These are phyloP conservation scores for Colletotrichum sp. DNA, from an alignment of 2,329 filamentous ascomycete genomes.

Conservation along the genomic window DNA sequence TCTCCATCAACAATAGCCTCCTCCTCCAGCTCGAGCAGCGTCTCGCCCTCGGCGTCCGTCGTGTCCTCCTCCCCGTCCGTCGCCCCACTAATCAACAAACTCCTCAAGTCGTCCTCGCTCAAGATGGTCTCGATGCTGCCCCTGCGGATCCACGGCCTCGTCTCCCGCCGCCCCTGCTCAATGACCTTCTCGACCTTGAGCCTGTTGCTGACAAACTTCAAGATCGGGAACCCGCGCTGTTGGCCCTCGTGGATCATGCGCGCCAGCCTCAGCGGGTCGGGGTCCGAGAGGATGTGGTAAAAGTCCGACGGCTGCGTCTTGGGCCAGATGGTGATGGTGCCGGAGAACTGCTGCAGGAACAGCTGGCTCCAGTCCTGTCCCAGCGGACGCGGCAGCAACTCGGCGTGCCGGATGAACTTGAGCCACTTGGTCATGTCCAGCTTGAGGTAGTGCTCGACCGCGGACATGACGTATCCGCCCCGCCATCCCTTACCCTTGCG, in stretches of 20 bases:
- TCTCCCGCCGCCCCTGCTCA: slow-evolving; percentile 62
- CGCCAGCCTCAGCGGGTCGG: slow-evolving; percentile 73
- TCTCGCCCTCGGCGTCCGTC: slow-evolving; percentile 28
- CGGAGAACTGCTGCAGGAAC: slow-evolving; percentile 93
- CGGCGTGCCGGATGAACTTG: slow-evolving; percentile 89
- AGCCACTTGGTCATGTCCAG: slow-evolving; percentile 98
- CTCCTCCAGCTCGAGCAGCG: slow-evolving; percentile 28
- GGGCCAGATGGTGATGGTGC: slow-evolving; percentile 96
- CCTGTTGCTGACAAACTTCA: slow-evolving; percentile 89
- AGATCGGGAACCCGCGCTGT: slow-evolving; percentile 86
- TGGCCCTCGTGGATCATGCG: slow-evolving; percentile 91
- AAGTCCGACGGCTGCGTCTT: slow-evolving; percentile 81
- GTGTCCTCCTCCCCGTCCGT: slow-evolving; percentile 22
- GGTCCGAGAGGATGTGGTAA: slow-evolving; percentile 84
- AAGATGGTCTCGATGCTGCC: slow-evolving; percentile 64
- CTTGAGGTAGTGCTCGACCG: slow-evolving; percentile 93
- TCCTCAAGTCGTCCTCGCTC: slow-evolving; percentile 63
- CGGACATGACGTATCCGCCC: slow-evolving; percentile 90
- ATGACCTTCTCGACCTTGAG: slow-evolving; percentile 79
- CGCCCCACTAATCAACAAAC: slow-evolving; percentile 40
- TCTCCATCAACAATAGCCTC: slow-evolving; percentile 21
- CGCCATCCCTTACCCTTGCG: slow-evolving; percentile 93
- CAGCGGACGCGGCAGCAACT: slow-evolving; percentile 85
- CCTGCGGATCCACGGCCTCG: slow-evolving; percentile 49
- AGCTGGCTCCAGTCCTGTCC: slow-evolving; percentile 97